Base-by-base conservation (phyloP, 140 eudicot genomes). In the Bidens hawaiensis region DNA sequence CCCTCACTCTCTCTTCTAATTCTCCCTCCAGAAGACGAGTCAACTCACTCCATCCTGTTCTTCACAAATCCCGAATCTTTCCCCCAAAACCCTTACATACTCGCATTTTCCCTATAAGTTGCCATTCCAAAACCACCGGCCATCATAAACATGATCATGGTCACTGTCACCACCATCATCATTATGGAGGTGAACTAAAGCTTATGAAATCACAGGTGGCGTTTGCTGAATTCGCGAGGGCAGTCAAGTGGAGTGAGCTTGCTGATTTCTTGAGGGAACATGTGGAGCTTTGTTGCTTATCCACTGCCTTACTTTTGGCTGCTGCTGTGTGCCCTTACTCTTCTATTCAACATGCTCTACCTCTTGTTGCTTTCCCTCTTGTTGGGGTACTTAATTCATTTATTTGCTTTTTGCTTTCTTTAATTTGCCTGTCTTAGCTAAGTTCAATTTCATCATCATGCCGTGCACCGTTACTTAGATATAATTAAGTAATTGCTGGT, bases 191-290 rank as follows among this genome's bases (percentile, higher is more conserved):
- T 46, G 77, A 61, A 23, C 46, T 17, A 22, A 45, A 75, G 82
- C 81, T 85, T 58, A 83, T 87, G 9, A 79, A 75, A 60, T 23
- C 82, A 46, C 99, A 93, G 71, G 61, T 78, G 28, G 56, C 57
- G 23, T 71, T 93, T 41, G 68, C 82, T 31, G 73, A 72, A 18
- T 88, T 88, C 21, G 96, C 96, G 0, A 71, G 77, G 67, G 82
- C 71, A 13, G 27, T 79, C 17, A 79, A 59, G 50, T 93, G 99
- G 99, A 72, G 84, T 18, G 76, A 85, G 19, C 41, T 81, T 52
- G 99, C 99, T 1, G 69, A 73, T 25, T 85, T 71, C 63, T 56
- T 93, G 56, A 78, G 99, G 63, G 99, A 93, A 26, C 83, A 93
- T 70, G 68, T 93, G 83, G 72, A 80, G 87, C 87, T 93, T 1